phyloP scores from a whole-genome alignment of 2,329 filamentous ascomycete species.

The Penicillium sp. region DNA sequence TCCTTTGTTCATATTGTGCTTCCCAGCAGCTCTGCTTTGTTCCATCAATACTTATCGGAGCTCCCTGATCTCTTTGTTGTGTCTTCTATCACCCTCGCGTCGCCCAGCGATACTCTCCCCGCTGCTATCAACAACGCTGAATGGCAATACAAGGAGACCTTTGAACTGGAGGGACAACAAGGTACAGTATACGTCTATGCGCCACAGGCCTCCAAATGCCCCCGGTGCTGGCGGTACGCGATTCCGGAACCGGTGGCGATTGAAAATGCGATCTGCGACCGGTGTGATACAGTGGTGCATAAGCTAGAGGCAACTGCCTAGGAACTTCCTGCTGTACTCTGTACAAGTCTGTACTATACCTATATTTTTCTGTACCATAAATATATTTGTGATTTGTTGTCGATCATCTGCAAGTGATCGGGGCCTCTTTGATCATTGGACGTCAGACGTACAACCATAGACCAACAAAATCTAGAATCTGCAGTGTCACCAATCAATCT shows the following conservation, averaged over 20 bases:
- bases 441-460: not conserved
- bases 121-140: slow-evolving; percentile 31
- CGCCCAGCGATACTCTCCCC: slow-evolving; percentile 30
- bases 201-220: slow-evolving; percentile 67
- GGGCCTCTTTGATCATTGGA: not conserved
- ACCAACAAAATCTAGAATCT: not conserved
- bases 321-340: not conserved
- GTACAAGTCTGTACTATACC: slow-evolving; percentile 7
- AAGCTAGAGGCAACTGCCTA: slow-evolving; percentile 27
- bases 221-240: slow-evolving; percentile 84
- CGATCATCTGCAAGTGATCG: not conserved
- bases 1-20: slow-evolving; percentile 59
- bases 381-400: not conserved
- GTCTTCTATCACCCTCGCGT: slow-evolving; percentile 58
- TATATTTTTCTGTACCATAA: slow-evolving; percentile 1
- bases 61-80: slow-evolving; percentile 68
- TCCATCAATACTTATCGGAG: slow-evolving; percentile 45
- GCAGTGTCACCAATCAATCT: not conserved
- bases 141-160: slow-evolving; percentile 47
- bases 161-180: slow-evolving; percentile 37
- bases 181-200: slow-evolving; percentile 46
- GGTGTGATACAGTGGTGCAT: slow-evolving; percentile 68
- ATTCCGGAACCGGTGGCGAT: slow-evolving; percentile 50
- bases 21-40: slow-evolving; percentile 23
- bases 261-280: slow-evolving; percentile 65